These are phyloP conservation scores for Hebeloma cylindrosporum DNA, from an alignment of 768 basidiomycete species.

Conservation along the genomic window DNA sequence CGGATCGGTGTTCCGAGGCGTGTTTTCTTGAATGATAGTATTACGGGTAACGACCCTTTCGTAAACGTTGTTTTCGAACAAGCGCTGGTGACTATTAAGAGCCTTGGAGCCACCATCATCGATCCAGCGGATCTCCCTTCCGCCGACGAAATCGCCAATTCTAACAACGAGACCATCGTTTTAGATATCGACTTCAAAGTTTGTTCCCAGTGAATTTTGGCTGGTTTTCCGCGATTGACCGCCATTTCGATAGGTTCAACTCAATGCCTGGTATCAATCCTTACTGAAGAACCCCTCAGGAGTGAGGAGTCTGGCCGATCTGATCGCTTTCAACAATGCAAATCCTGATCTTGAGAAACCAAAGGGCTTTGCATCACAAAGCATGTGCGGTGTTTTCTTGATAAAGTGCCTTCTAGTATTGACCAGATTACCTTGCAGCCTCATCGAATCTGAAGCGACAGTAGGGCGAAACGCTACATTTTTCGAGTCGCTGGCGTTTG, in stretches of 20 bases:
- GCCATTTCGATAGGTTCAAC: slow-evolving; percentile 41
- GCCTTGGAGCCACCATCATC: slow-evolving; percentile 51
- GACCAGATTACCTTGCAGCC: slow-evolving; percentile 22
- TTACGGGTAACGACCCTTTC: slow-evolving; percentile 34
- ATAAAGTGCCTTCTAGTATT: background rate
- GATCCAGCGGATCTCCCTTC: slow-evolving; percentile 65
- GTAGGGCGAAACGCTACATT: slow-evolving; percentile 43
- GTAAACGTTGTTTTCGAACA: slow-evolving; percentile 40
- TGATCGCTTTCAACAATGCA: slow-evolving; percentile 57
- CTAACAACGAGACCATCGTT: slow-evolving; percentile 56
- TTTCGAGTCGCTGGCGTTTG: slow-evolving; percentile 42
- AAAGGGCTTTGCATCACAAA: slow-evolving; percentile 37
- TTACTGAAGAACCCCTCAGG: slow-evolving; percentile 56
- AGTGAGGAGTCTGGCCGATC: slow-evolving; percentile 52
- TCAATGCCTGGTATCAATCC: slow-evolving; percentile 47
- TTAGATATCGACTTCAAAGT: slow-evolving; percentile 62
- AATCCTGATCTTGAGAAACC: slow-evolving; percentile 52
- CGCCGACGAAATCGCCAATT: slow-evolving; percentile 46
- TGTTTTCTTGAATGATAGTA: slow-evolving; percentile 34
- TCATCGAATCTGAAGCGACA: slow-evolving; percentile 40
- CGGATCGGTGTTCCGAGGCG: slow-evolving; percentile 54
- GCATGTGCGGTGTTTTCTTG: slow-evolving; percentile 24
- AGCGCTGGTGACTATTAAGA: slow-evolving; percentile 36
- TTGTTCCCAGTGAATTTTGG: background rate
- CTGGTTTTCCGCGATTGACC: background rate